phyloP scores from a whole-genome alignment of 306 rosid genomes.

The Leucaena leucocephala region DNA sequence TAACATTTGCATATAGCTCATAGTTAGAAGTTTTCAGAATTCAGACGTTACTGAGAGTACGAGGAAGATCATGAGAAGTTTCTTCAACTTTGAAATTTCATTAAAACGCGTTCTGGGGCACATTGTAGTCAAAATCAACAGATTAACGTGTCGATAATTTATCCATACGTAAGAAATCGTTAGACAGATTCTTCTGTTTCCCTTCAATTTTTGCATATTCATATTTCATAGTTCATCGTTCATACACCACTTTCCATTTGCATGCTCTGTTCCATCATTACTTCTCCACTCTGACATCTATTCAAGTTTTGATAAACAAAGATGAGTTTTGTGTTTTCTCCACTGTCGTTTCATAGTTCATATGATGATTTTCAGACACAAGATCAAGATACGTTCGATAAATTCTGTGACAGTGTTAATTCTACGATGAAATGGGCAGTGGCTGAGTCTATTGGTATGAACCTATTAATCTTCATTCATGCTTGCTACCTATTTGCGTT shows the following conservation, averaged over 20 bases:
- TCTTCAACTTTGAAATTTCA: not conserved
- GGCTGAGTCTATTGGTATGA: not conserved
- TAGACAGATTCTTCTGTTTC: not conserved
- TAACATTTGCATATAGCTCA: too few species aligned
- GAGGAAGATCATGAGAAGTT: not conserved
- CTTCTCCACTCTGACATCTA: not conserved
- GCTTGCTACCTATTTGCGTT: not conserved
- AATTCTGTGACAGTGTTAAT: slow-evolving; percentile 7
- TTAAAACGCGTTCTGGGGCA: not conserved
- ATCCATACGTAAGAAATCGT: not conserved
- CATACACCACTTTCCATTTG: not conserved
- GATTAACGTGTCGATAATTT: not conserved
- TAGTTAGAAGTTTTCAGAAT: too few species aligned
- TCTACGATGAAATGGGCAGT: slow-evolving; percentile 47
- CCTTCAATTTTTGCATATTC: not conserved
- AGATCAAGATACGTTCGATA: slow-evolving; percentile 10
- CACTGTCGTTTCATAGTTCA: not conserved
- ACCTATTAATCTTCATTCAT: not conserved
- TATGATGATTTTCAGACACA: not conserved
- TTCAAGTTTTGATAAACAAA: slow-evolving; percentile 15
- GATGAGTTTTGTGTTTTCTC: slow-evolving; percentile 29
- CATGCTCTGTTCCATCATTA: slow-evolving; percentile 13
- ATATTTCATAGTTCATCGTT: not conserved
- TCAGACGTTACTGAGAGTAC: not conserved
- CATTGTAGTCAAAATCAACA: not conserved